These are phyloP conservation scores for Vanrija humicola DNA, from an alignment of 1,284 basidiomycete genomes.

Conservation along the genomic window DNA sequence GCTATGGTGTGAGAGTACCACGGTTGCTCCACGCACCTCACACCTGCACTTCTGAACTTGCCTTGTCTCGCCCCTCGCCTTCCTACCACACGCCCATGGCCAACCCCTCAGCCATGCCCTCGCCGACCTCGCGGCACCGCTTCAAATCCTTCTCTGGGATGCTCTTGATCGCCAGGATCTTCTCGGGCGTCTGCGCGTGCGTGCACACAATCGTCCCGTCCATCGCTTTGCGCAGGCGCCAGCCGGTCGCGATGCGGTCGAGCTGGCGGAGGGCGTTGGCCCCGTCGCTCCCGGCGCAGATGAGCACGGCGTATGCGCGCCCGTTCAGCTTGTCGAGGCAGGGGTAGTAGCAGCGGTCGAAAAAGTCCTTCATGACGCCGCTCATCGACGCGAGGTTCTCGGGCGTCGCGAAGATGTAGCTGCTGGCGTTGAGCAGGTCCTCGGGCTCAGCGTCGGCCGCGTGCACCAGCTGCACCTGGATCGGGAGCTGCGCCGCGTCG, in stretches of 20 bases:
- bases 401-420: conserved; percentile 14
- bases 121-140: conserved; percentile 10
- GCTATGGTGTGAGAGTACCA: too few species aligned
- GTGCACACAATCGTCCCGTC: conserved; percentile 12
- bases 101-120: conserved; percentile 13
- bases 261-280: conserved; percentile 12
- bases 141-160: conserved; percentile 3
- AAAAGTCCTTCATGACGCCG: conserved; percentile 17
- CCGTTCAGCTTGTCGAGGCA: conserved; percentile 11
- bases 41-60: too few species aligned
- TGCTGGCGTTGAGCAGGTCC: conserved; percentile 8
- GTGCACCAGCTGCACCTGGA: neutral
- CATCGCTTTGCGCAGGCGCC: conserved; percentile 11
- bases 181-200: conserved; percentile 13
- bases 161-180: conserved; percentile 9
- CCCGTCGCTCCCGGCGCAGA: conserved; percentile 17
- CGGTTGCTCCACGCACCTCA: too few species aligned
- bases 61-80: too few species aligned
- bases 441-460: conserved; percentile 8
- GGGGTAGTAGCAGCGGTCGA: conserved; percentile 15
- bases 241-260: conserved; percentile 12
- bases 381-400: conserved; percentile 17
- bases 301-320: conserved; percentile 13
- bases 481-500: neutral
- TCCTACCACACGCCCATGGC: conserved; percentile 11